Conservation (phyloP, 805 yeast species). For the Starmerella tilneyi region DNA sequence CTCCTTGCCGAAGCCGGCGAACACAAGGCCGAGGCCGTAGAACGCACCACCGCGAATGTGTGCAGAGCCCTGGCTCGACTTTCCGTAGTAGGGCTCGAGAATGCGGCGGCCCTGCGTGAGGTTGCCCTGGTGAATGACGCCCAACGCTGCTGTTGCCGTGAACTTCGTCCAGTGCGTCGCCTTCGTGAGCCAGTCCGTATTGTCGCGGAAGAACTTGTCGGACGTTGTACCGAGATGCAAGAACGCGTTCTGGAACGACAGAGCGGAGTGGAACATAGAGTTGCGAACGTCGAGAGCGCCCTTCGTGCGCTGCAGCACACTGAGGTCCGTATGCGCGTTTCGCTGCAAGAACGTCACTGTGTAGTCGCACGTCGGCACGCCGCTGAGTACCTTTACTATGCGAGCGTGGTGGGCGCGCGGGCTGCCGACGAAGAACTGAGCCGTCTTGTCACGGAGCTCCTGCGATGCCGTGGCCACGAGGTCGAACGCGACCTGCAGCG, state of each 20-base stretch:
- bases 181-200: conserved; percentile 90
- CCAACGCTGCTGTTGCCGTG: conserved; percentile 94
- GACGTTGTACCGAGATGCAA: conserved; percentile 95
- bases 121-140: conserved; percentile 94
- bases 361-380: conserved; percentile 88
- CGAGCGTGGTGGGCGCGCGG: conserved; percentile 31
- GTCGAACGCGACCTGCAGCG: conserved; percentile 92
- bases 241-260: conserved; percentile 87
- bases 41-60: conserved; percentile 94
- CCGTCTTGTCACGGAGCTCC: conserved; percentile 55
- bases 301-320: conserved; percentile 72
- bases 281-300: conserved; percentile 76
- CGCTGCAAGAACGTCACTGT: conserved; percentile 78
- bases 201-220: conserved; percentile 80
- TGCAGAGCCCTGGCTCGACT: conserved; percentile 53
- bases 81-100: conserved; percentile 85
- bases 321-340: conserved; percentile 77
- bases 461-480: conserved; percentile 85
- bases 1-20: conserved; percentile 93
- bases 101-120: conserved; percentile 80
- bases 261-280: conserved; percentile 91
- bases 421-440: conserved; percentile 29
- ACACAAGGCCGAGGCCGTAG: conserved; percentile 84
- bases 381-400: conserved; percentile 64
- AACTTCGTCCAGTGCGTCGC: conserved; percentile 99